Percentiles rank a stretch among this genome's conserved stretches.
Evolutionary conservation across 2,329 filamentous ascomycete genomes (phyloP).

Genomic region (Rutstroemia sp.): DNA sequence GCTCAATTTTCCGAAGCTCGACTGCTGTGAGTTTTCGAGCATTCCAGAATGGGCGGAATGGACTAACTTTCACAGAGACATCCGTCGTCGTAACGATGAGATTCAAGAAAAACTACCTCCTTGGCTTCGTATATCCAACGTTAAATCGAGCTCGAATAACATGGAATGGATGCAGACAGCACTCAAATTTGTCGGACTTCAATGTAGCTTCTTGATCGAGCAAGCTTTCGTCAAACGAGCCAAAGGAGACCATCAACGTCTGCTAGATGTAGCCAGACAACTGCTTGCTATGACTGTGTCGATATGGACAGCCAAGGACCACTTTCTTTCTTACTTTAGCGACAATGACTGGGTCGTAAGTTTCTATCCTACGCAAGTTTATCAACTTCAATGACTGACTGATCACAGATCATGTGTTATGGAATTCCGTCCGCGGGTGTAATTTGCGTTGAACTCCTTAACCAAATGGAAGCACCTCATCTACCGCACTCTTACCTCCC

Average conservation of each 20-base stretch:
- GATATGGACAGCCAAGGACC: conserved; percentile 43
- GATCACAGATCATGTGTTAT: conserved; percentile 34
- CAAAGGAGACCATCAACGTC: conserved; percentile 32
- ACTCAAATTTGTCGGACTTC: conserved; percentile 34
- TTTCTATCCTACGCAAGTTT: background rate
- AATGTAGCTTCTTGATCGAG: conserved; percentile 53
- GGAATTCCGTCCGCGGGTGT: conserved; percentile 43
- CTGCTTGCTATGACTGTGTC: conserved; percentile 40
- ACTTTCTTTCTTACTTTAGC: conserved; percentile 33
- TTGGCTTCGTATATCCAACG: conserved; percentile 26
- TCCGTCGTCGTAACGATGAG: conserved; percentile 32
- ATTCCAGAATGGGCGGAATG: too few relatives aligned
- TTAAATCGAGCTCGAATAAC: conserved; percentile 38
- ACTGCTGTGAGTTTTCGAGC: background rate
- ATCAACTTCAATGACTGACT: background rate
- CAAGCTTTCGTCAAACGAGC: conserved; percentile 43
- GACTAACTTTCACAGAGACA: conserved; percentile 25
- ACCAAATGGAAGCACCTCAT: conserved; percentile 31
- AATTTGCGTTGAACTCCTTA: conserved; percentile 43
- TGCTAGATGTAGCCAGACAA: conserved; percentile 38
- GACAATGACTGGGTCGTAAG: conserved; percentile 40
- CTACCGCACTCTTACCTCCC: conserved; percentile 32
- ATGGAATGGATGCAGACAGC: conserved; percentile 22
- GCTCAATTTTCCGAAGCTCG: background rate
- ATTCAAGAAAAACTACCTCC: conserved; percentile 31